Conservation (phyloP, 495 filamentous ascomycete genomes). For the Penicillium dipodomyicola region DNA sequence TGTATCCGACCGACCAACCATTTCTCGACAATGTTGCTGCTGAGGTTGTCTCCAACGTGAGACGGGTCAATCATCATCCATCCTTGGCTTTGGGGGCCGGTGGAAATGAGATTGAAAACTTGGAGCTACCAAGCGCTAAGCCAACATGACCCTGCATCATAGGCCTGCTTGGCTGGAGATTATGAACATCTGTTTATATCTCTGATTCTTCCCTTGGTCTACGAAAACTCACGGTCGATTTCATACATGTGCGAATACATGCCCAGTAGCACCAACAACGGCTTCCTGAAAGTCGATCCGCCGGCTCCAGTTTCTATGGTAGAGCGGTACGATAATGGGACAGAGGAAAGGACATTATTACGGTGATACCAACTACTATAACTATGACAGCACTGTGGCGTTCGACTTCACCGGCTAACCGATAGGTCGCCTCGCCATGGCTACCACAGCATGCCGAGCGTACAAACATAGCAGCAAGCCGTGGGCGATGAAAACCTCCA, state of each 20-base stretch:
- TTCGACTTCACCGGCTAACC: slow-evolving; percentile 59
- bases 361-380: slow-evolving; percentile 69
- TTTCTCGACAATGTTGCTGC: slow-evolving; percentile 59
- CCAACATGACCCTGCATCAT: slow-evolving; percentile 42
- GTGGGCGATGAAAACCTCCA: slow-evolving; percentile 49
- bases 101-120: slow-evolving; percentile 62
- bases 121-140: slow-evolving; percentile 51
- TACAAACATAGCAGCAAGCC: slow-evolving; percentile 60
- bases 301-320: slow-evolving; percentile 56
- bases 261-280: slow-evolving; percentile 65
- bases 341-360: slow-evolving; percentile 52
- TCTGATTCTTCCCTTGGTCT: slow-evolving; percentile 59
- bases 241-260: too few species aligned
- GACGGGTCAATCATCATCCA: slow-evolving; percentile 64
- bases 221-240: slow-evolving; percentile 62
- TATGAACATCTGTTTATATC: slow-evolving; percentile 64
- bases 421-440: slow-evolving; percentile 63
- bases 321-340: slow-evolving; percentile 59
- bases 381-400: slow-evolving; percentile 55
- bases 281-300: slow-evolving; percentile 58
- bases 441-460: slow-evolving; percentile 64
- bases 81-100: slow-evolving; percentile 67
- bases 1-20: slow-evolving; percentile 56
- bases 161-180: slow-evolving; percentile 48
- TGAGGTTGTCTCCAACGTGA: slow-evolving; percentile 62